These are phyloP conservation scores for Cystoderma amianthinum DNA, from an alignment of 768 basidiomycete genomes.

Conservation along the genomic window DNA sequence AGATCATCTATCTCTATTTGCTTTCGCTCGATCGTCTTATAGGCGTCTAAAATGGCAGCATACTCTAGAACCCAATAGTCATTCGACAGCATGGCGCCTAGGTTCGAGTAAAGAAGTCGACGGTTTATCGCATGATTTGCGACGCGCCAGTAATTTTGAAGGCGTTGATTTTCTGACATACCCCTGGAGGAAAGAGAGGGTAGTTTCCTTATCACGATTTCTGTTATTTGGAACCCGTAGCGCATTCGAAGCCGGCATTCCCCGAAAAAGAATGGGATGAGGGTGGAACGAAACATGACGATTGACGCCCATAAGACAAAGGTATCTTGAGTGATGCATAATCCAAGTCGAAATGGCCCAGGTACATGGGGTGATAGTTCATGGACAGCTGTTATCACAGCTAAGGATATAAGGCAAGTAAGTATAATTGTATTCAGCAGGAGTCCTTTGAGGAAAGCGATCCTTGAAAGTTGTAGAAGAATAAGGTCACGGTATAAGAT, in stretches of 20 bases:
- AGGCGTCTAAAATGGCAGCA: constrained; percentile 18
- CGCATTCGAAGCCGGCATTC: constrained; percentile 23
- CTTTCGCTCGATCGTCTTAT: constrained; percentile 13
- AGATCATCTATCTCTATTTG: constrained; percentile 17
- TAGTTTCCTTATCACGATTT: constrained; percentile 20
- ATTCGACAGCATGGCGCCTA: constrained; percentile 18
- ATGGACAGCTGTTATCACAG: constrained; percentile 9
- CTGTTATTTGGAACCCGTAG: constrained; percentile 21
- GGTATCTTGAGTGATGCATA: constrained; percentile 19
- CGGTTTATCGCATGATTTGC: constrained; percentile 20
- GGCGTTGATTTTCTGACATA: constrained; percentile 8
- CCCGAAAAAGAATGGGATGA: constrained; percentile 22
- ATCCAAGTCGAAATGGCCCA: constrained; percentile 10
- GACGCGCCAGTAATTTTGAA: constrained; percentile 17
- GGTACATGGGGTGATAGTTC: constrained; percentile 12
- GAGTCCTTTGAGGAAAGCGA: constrained; percentile 17
- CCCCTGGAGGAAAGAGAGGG: constrained; percentile 3
- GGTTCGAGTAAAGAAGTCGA: constrained; percentile 16
- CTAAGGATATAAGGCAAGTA: constrained; percentile 10
- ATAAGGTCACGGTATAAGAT: background rate
- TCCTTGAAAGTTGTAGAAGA: constrained; percentile 11
- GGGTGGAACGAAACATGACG: constrained; percentile 18
- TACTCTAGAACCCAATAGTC: constrained; percentile 25
- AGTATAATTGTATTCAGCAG: constrained; percentile 17
- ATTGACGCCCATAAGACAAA: constrained; percentile 17